Evolutionary conservation across 805 yeast species (phyloP).

Genomic region (Candida boleticola): DNA sequence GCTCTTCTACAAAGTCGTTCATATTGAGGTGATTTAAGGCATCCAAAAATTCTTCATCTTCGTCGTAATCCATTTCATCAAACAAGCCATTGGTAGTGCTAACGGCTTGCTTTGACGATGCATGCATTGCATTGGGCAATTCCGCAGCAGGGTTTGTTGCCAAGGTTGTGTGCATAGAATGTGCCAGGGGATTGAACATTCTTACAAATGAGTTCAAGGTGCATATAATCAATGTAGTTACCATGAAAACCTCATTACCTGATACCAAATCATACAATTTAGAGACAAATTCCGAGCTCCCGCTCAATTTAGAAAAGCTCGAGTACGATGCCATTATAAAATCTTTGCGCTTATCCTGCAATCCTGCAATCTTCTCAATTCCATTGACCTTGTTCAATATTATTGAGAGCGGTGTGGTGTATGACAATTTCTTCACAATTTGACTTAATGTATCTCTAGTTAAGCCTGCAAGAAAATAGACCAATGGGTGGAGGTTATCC

Average conservation of each 20-base stretch:
- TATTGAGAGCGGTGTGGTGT: not conserved
- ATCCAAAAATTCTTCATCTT: no score
- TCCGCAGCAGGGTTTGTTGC: no score
- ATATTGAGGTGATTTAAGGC: no score
- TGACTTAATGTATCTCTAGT: not conserved
- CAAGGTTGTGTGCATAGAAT: no score
- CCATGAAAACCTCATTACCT: not conserved
- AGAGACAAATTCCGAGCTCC: not conserved
- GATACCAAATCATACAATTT: not conserved
- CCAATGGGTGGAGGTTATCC: not conserved
- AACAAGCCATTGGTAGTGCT: no score
- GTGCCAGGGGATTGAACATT: no score
- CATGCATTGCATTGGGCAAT: no score
- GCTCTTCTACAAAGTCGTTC: no score
- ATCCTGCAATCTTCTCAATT: no score
- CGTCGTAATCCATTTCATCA: no score
- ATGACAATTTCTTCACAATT: not conserved
- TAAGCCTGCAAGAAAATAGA: not conserved
- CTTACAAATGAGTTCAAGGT: not conserved
- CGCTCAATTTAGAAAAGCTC: not conserved
- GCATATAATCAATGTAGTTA: conserved; percentile 1
- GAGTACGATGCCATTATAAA: not conserved
- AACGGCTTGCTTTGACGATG: no score
- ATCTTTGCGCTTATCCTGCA: not conserved
- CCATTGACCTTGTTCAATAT: not conserved